phyloP scores from a whole-genome alignment of 768 basidiomycete species.

The Dentipellis sp. region DNA sequence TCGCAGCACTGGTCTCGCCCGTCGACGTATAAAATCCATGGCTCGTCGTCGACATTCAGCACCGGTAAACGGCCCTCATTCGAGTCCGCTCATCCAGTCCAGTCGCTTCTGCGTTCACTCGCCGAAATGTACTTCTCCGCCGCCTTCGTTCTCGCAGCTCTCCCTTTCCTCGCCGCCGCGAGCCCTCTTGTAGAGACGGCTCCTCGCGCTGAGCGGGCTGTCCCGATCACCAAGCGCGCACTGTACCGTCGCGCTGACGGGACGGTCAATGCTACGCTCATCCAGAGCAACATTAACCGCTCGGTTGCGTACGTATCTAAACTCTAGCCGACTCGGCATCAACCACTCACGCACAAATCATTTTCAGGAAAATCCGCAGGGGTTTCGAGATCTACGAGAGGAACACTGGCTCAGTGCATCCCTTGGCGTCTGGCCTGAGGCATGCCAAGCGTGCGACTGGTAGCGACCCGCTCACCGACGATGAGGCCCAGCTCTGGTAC shows the following conservation, averaged over 20 bases:
- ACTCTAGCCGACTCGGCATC: background rate
- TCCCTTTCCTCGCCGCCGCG: conserved; percentile 3
- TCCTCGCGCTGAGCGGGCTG: background rate
- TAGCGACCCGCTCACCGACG: conserved; percentile 3
- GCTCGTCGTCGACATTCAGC: background rate
- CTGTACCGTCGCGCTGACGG: background rate
- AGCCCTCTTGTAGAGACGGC: background rate
- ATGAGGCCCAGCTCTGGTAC: conserved; percentile 6
- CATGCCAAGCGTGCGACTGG: background rate
- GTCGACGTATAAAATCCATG: background rate
- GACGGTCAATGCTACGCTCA: background rate
- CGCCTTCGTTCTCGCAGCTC: conserved; percentile 17
- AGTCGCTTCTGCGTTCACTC: background rate
- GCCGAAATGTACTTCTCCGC: background rate
- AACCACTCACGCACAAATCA: too few species aligned
- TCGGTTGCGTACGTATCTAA: background rate
- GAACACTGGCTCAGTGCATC: conserved; percentile 10
- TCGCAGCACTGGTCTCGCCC: background rate
- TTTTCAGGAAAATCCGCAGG: conserved; percentile 6
- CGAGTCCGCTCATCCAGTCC: background rate
- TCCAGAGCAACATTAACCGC: background rate
- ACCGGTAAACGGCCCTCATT: background rate
- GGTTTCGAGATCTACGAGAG: conserved; percentile 6
- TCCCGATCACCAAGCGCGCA: conserved; percentile 3
- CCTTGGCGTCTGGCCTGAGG: background rate